Base-by-base conservation (phyloP, 352 stramenopile genomes). In the Phytophthora quininea region DNA sequence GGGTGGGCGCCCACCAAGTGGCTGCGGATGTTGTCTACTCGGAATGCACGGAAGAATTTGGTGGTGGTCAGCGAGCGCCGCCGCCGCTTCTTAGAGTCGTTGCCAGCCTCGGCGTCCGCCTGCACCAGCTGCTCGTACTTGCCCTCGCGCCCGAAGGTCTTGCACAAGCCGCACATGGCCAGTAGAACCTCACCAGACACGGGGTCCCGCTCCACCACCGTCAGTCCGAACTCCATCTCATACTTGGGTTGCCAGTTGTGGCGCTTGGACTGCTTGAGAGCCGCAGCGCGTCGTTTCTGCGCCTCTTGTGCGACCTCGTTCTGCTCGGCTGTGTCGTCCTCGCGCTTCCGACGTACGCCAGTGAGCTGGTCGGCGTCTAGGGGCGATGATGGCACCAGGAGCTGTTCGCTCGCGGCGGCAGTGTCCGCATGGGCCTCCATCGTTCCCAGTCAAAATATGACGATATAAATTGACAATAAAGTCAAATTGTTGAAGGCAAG, bases 1-100 rank as follows among this genome's bases (percentile, higher is more conserved):
- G 85, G 87, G 51, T 93, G 85, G 14, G 87, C 84, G 24, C 82
- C 80, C n/a, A 88, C 82, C 65, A 95, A 51, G 52, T 95, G 87
- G 70, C 85, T 95, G 47, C 87, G 87, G 66, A 95, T 93, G 59
- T 95, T 95, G 74, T 95, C 87, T 11, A 95, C 80, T 11, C 87
- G 84, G 63, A 93, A 95, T 4, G 87, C 77, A 31, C 87, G 85
- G 66, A 95, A 95, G 67, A 93, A 95, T 77, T 95, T 95, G 62
- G 82, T 93, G 43, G 87, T 95, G 46, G 87, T 95, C 33, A 93
- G 69, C 53, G 85, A 93, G 38, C 85, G 85, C 33, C 85, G 77
- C 33, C 87, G 80, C 46, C 86, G 72, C 73, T 93, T 93, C 74
- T 95, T 93, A 30, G 62, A 74, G 19, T 92, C 84, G 48, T 72